Evolutionary conservation across 768 basidiomycete genomes (phyloP).

Genomic region (Holtermannia corniformis): DNA sequence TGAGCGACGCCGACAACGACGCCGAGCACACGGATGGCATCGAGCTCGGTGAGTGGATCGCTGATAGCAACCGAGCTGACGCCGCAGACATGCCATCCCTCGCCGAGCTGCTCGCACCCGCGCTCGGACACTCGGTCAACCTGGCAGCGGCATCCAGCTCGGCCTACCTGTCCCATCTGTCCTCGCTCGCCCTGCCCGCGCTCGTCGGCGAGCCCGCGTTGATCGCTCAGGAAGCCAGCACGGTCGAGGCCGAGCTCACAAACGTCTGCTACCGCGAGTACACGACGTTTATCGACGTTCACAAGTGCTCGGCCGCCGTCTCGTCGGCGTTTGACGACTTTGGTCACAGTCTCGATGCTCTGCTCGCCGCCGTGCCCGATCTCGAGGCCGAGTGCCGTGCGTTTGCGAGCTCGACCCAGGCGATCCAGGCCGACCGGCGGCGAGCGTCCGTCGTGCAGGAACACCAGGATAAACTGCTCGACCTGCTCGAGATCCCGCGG

Average conservation of each 20-base stretch:
- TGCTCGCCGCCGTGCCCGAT: constrained; percentile 59
- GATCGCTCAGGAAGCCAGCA: constrained; percentile 73
- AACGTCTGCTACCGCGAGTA: constrained; percentile 85
- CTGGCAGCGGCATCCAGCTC: constrained; percentile 14
- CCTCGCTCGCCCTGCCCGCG: constrained; percentile 56
- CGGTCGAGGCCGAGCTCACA: constrained; percentile 78
- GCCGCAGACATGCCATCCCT: background rate
- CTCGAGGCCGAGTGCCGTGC: constrained; percentile 62
- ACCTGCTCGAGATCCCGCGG: constrained; percentile 79
- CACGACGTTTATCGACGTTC: constrained; percentile 81
- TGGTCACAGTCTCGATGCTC: constrained; percentile 58
- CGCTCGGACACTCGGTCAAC: background rate
- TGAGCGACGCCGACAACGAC: no score
- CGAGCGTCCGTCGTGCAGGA: constrained; percentile 80
- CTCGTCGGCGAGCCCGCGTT: constrained; percentile 64
- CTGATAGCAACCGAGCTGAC: no score
- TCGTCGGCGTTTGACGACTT: constrained; percentile 63
- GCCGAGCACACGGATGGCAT: no score
- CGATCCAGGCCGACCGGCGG: constrained; percentile 62
- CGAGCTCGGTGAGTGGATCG: no score
- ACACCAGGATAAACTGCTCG: constrained; percentile 84
- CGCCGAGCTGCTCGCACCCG: background rate
- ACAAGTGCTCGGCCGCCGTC: constrained; percentile 66
- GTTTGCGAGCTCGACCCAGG: constrained; percentile 62
- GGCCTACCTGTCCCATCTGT: constrained; percentile 57